Conservation (phyloP, 441 rosid species). For the Lepidium campestre region DNA sequence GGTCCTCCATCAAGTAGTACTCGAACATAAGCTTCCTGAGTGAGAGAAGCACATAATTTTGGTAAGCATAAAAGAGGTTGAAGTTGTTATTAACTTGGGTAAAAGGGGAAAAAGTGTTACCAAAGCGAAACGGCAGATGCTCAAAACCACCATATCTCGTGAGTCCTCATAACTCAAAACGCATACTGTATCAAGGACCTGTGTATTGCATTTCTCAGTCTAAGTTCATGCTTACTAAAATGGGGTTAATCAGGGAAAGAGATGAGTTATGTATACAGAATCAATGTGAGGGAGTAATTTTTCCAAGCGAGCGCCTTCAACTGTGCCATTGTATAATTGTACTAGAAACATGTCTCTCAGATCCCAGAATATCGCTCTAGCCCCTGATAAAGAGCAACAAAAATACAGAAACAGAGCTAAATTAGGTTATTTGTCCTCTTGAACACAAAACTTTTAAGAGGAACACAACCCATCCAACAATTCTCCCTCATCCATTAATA, state of each 20-base stretch:
- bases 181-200: slow-evolving; percentile 86
- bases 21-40: slow-evolving; percentile 79
- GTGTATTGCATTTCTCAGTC: slow-evolving; percentile 24
- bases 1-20: slow-evolving; percentile 97
- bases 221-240: slow-evolving; percentile 19
- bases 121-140: slow-evolving; percentile 70
- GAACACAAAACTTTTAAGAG: not conserved
- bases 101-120: slow-evolving; percentile 30
- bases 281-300: slow-evolving; percentile 68
- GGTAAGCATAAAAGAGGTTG: not conserved
- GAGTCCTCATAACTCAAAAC: slow-evolving; percentile 69
- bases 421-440: not conserved
- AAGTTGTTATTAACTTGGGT: not conserved
- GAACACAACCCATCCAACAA: not conserved
- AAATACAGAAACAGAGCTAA: not conserved
- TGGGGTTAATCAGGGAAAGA: not conserved
- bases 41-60: slow-evolving; percentile 12
- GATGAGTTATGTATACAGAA: slow-evolving; percentile 45
- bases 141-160: slow-evolving; percentile 79
- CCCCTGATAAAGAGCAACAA: slow-evolving; percentile 42
- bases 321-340: slow-evolving; percentile 63
- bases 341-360: slow-evolving; percentile 72
- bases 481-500: not conserved
- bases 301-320: slow-evolving; percentile 82
- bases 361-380: slow-evolving; percentile 89